These are phyloP conservation scores for Theobroma cacao DNA, from an alignment of 345 rosid species.

Conservation along the genomic window DNA sequence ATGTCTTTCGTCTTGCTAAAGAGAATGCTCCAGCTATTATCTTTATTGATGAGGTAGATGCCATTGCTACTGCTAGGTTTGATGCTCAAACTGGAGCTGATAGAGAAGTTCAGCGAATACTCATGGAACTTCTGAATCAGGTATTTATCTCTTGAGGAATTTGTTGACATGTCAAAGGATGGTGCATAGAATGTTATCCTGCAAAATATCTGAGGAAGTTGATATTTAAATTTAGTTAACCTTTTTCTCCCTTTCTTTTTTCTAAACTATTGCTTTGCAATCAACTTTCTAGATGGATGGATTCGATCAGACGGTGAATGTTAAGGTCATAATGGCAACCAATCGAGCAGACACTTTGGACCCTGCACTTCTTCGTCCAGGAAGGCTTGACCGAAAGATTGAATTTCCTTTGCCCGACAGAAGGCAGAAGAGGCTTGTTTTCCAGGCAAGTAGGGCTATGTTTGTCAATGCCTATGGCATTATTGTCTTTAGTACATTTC, in stretches of 20 bases:
- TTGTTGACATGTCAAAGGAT: neutral
- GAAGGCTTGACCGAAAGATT: slow-evolving; percentile 92
- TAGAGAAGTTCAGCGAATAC: slow-evolving; percentile 96
- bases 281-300: slow-evolving; percentile 66
- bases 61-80: slow-evolving; percentile 98
- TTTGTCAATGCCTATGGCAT: neutral
- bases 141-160: slow-evolving; percentile 22
- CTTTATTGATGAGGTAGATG: slow-evolving; percentile 97
- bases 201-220: neutral
- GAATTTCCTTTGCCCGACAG: slow-evolving; percentile 97
- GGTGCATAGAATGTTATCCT: neutral
- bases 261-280: neutral
- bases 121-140: slow-evolving; percentile 97
- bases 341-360: slow-evolving; percentile 96
- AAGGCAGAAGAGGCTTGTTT: slow-evolving; percentile 97
- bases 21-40: slow-evolving; percentile 99
- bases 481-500: neutral
- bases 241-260: neutral
- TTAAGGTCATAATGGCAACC: slow-evolving; percentile 98
- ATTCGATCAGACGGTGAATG: slow-evolving; percentile 95
- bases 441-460: slow-evolving; percentile 50
- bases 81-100: slow-evolving; percentile 99
- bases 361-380: slow-evolving; percentile 98
- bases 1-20: slow-evolving; percentile 96
- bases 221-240: neutral